Percentiles rank a stretch among this genome's conserved stretches.
phyloP scores from a whole-genome alignment of 345 rosid genomes.

The Syzygium aqueum region DNA sequence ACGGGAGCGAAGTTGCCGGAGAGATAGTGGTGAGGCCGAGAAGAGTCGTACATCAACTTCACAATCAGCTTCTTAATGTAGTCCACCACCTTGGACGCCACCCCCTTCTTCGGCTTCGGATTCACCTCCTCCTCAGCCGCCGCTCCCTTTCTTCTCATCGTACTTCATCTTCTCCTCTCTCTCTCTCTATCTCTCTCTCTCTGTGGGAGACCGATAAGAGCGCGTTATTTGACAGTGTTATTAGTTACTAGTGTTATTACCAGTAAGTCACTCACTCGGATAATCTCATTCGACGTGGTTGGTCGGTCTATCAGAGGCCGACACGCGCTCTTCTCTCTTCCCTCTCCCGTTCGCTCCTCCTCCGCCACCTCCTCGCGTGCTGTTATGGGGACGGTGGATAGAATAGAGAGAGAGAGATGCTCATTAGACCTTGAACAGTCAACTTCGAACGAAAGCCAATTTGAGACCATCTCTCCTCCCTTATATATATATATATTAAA shows the following conservation, averaged over 20 bases:
- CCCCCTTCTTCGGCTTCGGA: conserved; percentile 65
- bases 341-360: too few species aligned
- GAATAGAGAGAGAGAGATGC: too few species aligned
- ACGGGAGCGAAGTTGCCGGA: conserved; percentile 83
- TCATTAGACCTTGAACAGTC: too few species aligned
- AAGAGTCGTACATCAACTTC: conserved; percentile 58
- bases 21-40: conserved; percentile 72
- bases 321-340: background rate
- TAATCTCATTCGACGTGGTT: background rate
- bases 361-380: too few species aligned
- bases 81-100: conserved; percentile 62
- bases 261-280: background rate
- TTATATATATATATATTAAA: background rate
- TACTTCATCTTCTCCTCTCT: background rate
- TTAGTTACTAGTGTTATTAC: too few species aligned
- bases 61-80: conserved; percentile 63
- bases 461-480: too few species aligned
- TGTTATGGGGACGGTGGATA: too few species aligned
- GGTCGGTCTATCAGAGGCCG: background rate
- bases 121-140: conserved; percentile 1
- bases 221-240: background rate
- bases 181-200: background rate
- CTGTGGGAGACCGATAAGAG: background rate
- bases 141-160: conserved; percentile 8
- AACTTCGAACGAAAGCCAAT: too few species aligned